A percentile compares a stretch with the other conserved stretches of the same genome.
Conservation (phyloP, 2,329 filamentous ascomycete genomes). For the Aspergillus intermedius region DNA sequence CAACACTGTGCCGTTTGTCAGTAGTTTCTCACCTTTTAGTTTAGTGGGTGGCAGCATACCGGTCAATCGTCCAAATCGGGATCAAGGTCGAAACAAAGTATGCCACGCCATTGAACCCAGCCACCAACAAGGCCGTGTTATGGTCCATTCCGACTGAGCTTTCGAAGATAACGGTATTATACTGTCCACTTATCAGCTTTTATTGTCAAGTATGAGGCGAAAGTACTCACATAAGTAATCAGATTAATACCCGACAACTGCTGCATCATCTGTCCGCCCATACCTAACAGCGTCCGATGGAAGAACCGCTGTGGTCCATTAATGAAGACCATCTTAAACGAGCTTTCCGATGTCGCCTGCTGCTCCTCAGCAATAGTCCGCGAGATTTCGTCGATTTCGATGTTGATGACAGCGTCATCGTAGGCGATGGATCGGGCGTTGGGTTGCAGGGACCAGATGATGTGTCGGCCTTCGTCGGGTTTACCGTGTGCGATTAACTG, state of each 20-base stretch:
- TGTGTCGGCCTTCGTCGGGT: slow-evolving; percentile 29
- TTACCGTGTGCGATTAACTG: slow-evolving; percentile 27
- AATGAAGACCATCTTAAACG: slow-evolving; percentile 18
- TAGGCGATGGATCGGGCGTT: slow-evolving; percentile 16
- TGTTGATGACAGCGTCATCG: slow-evolving; percentile 21
- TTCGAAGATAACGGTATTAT: slow-evolving; percentile 42
- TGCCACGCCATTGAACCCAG: slow-evolving; percentile 38
- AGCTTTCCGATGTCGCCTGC: slow-evolving; percentile 15
- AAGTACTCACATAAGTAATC: slow-evolving; percentile 20
- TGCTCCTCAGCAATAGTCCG: slow-evolving; percentile 18
- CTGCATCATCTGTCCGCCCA: slow-evolving; percentile 29
- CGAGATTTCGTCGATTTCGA: slow-evolving; percentile 16
- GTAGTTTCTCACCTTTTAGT: background rate
- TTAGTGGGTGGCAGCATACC: slow-evolving; percentile 7
- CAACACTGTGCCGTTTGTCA: slow-evolving; percentile 21
- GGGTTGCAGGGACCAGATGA: slow-evolving; percentile 29
- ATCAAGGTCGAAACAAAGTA: slow-evolving; percentile 35
- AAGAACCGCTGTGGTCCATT: slow-evolving; percentile 20
- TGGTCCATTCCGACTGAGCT: slow-evolving; percentile 39
- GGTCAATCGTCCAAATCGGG: slow-evolving; percentile 34
- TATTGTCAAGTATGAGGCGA: background rate
- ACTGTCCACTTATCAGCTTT: slow-evolving; percentile 10
- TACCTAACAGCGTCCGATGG: slow-evolving; percentile 20
- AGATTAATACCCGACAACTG: slow-evolving; percentile 25
- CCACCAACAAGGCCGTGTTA: slow-evolving; percentile 28